phyloP scores from a whole-genome alignment of 495 filamentous ascomycete species.

The Geopyxis carbonaria region DNA sequence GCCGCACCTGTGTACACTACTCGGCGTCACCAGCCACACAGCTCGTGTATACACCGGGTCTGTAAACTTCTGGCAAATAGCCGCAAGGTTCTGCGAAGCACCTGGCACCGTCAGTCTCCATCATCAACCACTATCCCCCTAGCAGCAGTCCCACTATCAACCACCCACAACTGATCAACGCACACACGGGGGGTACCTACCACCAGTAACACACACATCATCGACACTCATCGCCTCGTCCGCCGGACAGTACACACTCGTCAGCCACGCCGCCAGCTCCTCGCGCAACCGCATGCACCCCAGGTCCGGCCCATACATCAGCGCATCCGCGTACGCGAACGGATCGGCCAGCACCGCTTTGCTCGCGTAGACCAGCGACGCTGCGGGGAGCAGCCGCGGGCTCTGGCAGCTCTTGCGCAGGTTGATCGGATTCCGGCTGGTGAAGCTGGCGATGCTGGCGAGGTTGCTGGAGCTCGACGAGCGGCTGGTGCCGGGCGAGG shows the following conservation, averaged over 20 bases:
- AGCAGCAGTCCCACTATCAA: too few species aligned
- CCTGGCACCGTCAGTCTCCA: constrained; percentile 13
- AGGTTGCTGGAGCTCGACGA: too few species aligned
- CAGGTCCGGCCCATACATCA: constrained; percentile 60
- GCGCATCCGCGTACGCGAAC: constrained; percentile 35
- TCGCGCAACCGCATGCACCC: constrained; percentile 50
- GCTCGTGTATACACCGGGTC: constrained; percentile 56
- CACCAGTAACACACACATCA: constrained; percentile 65
- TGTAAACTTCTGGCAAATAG: constrained; percentile 54
- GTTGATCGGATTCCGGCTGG: too few species aligned
- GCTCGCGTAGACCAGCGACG: constrained; percentile 38
- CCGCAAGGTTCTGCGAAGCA: constrained; percentile 59
- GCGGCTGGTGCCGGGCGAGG: too few species aligned
- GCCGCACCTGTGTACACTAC: constrained; percentile 55
- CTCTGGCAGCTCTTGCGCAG: constrained; percentile 9
- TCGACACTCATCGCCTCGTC: constrained; percentile 28
- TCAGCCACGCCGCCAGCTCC: constrained; percentile 51
- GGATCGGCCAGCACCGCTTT: constrained; percentile 40
- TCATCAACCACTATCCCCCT: too few species aligned
- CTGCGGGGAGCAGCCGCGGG: constrained; percentile 40
- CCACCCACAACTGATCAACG: too few species aligned
- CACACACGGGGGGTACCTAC: constrained; percentile 20
- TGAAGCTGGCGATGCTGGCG: too few species aligned
- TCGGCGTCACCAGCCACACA: constrained; percentile 67
- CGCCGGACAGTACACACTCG: constrained; percentile 38